Evolutionary conservation across 257 asterid species (phyloP).

Genomic region (Ehretia macrophylla): DNA sequence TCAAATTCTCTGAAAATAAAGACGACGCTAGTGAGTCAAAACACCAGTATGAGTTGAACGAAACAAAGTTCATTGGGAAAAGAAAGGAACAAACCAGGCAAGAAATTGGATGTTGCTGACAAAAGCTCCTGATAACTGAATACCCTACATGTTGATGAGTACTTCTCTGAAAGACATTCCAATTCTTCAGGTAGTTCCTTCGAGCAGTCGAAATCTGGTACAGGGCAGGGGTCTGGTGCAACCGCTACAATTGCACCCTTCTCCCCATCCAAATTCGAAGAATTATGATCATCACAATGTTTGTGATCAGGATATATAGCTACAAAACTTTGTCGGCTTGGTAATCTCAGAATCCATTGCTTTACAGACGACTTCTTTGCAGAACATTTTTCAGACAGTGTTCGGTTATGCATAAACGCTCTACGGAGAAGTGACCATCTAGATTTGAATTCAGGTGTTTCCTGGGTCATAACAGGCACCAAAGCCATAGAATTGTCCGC

Average conservation of each 20-base stretch:
- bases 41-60: constrained; percentile 1
- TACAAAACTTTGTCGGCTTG: constrained; percentile 42
- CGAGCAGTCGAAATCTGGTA: constrained; percentile 13
- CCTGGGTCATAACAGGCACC: constrained; percentile 43
- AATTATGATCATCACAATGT: constrained; percentile 28
- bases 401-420: constrained; percentile 22
- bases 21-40: constrained; percentile 2
- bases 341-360: constrained; percentile 34
- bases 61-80: constrained; percentile 1
- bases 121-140: constrained; percentile 60
- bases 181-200: constrained; percentile 31
- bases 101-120: constrained; percentile 52
- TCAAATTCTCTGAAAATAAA: constrained; percentile 45
- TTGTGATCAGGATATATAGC: constrained; percentile 49
- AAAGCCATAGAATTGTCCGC: constrained; percentile 46
- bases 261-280: constrained; percentile 27
- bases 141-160: constrained; percentile 35
- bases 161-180: constrained; percentile 41
- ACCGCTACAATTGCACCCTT: constrained; percentile 35
- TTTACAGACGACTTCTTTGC: constrained; percentile 34
- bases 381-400: constrained; percentile 26
- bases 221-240: constrained; percentile 21
- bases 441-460: constrained; percentile 29
- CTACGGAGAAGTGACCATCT: constrained; percentile 45
- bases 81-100: constrained; percentile 36